phyloP scores from a whole-genome alignment of 352 stramenopile species.

The Phytophthora podocarpi region DNA sequence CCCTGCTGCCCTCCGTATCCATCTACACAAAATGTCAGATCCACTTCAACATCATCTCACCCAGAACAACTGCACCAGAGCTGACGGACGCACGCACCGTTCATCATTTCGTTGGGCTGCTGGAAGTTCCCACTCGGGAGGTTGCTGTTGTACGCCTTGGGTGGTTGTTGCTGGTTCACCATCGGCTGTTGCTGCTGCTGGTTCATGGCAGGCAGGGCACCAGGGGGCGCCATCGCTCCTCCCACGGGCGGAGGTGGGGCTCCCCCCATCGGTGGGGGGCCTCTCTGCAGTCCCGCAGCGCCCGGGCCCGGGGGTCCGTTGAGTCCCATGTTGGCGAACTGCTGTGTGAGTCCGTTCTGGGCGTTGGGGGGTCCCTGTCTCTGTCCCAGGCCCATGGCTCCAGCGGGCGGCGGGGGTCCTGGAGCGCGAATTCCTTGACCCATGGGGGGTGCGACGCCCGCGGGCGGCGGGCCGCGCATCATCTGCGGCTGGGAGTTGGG shows the following conservation, averaged over 20 bases:
- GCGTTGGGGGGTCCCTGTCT: constrained; percentile 21
- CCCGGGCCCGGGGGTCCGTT: constrained; percentile 42
- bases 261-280: constrained; percentile 30
- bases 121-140: constrained; percentile 84
- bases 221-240: constrained; percentile 28
- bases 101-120: constrained; percentile 77
- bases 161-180: constrained; percentile 32
- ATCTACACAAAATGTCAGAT: no score
- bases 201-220: constrained; percentile 19
- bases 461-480: constrained; percentile 29
- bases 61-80: background rate
- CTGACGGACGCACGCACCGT: constrained; percentile 55
- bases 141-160: constrained; percentile 36
- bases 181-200: constrained; percentile 31
- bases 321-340: constrained; percentile 78
- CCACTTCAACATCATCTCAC: no score
- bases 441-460: constrained; percentile 23
- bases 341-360: constrained; percentile 48
- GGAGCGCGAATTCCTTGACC: constrained; percentile 28
- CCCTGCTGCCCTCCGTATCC: constrained; percentile 55
- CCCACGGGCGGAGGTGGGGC: constrained; percentile 47
- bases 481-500: constrained; percentile 24
- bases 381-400: constrained; percentile 6
- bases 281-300: constrained; percentile 20
- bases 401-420: constrained; percentile 23